Evolutionary conservation across 495 filamentous ascomycete species (phyloP).

Genomic region (Pyronema omphalodes): DNA sequence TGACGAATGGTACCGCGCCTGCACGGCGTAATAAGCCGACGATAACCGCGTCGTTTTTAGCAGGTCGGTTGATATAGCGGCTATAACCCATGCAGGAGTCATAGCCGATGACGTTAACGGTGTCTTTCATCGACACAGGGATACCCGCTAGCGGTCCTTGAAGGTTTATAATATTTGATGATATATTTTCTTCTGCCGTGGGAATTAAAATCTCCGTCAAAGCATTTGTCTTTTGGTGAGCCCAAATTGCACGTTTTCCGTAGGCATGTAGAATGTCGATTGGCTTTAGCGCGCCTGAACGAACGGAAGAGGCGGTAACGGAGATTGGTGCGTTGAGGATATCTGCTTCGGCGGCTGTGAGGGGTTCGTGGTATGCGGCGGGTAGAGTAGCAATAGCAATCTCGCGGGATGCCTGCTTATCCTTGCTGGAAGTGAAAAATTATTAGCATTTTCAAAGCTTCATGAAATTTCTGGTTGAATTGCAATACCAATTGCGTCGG

Average conservation of each 20-base stretch:
- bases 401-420: constrained; percentile 60
- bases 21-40: constrained; percentile 70
- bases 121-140: constrained; percentile 78
- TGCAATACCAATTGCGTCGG: constrained; percentile 38
- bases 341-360: constrained; percentile 40
- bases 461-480: background rate
- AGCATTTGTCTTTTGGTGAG: constrained; percentile 78
- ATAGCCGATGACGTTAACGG: constrained; percentile 67
- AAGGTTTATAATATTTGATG: constrained; percentile 43
- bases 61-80: constrained; percentile 46
- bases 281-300: constrained; percentile 43
- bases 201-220: constrained; percentile 76
- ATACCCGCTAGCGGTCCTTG: constrained; percentile 78
- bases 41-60: constrained; percentile 49
- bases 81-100: constrained; percentile 76
- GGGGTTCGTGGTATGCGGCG: constrained; percentile 41
- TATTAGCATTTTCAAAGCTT: background rate
- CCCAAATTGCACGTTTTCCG: constrained; percentile 69
- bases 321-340: constrained; percentile 60
- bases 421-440: constrained; percentile 33
- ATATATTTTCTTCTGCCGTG: constrained; percentile 60
- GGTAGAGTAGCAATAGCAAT: constrained; percentile 49
- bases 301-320: constrained; percentile 59
- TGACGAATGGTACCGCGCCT: constrained; percentile 87
- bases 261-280: constrained; percentile 71